These are phyloP conservation scores for Microstegium vimineum DNA, from an alignment of 176 grass and related monocot species.

Conservation along the genomic window DNA sequence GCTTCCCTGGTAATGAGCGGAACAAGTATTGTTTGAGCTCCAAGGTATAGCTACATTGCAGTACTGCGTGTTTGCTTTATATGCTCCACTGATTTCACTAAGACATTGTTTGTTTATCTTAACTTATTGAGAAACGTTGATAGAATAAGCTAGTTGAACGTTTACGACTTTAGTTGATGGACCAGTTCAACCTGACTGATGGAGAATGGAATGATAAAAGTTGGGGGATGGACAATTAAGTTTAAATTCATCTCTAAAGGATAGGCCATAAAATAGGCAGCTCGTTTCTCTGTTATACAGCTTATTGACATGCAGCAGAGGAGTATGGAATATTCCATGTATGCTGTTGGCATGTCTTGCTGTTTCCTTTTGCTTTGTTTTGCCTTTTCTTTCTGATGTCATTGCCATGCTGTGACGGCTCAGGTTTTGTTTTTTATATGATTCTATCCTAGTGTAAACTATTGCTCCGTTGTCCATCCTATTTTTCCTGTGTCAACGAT, in stretches of 20 bases:
- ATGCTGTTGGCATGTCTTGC: constrained; percentile 2
- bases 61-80: background rate
- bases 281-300: background rate
- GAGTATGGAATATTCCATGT: background rate
- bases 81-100: background rate
- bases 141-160: background rate
- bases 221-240: background rate
- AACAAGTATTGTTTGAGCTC: constrained; percentile 95
- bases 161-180: background rate
- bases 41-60: constrained; percentile 52
- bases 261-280: background rate
- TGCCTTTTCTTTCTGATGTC: background rate
- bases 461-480: background rate
- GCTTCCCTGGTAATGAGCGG: constrained; percentile 94
- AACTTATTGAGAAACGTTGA: background rate
- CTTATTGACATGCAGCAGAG: background rate
- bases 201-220: background rate
- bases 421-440: background rate
- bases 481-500: background rate
- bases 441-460: background rate
- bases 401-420: background rate
- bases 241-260: background rate
- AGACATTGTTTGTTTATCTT: background rate
- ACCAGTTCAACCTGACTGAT: background rate
- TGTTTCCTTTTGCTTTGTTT: background rate